Percentiles rank a stretch among this genome's conserved stretches.
Conservation (phyloP, 306 rosid species). For the Lablab purpureus region DNA sequence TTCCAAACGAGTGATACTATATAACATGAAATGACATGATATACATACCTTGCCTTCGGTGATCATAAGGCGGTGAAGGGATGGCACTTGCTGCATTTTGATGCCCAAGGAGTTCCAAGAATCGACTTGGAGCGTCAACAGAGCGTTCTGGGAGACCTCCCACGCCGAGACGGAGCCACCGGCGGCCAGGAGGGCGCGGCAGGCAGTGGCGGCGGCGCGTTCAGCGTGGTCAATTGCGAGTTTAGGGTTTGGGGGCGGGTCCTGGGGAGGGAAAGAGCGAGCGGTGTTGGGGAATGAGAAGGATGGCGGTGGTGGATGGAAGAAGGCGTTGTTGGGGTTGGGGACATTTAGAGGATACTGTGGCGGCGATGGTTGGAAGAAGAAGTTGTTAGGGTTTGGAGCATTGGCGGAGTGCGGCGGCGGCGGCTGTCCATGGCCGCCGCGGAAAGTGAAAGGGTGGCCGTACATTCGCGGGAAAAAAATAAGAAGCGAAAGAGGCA, state of each 20-base stretch:
- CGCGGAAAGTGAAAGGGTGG: slow-evolving; percentile 34
- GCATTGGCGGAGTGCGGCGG: background rate
- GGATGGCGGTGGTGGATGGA: background rate
- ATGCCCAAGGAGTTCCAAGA: slow-evolving; percentile 69
- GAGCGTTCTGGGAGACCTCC: slow-evolving; percentile 72
- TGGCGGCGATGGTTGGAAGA: background rate
- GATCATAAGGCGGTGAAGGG: slow-evolving; percentile 62
- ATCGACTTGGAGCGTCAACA: slow-evolving; percentile 65
- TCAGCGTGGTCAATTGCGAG: slow-evolving; percentile 48
- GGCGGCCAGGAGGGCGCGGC: slow-evolving; percentile 51
- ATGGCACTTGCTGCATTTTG: slow-evolving; percentile 79
- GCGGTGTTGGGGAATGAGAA: slow-evolving; percentile 47
- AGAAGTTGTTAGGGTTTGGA: background rate
- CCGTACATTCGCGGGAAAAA: slow-evolving; percentile 58
- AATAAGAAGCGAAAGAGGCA: background rate
- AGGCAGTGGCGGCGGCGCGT: slow-evolving; percentile 59
- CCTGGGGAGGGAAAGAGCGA: slow-evolving; percentile 38
- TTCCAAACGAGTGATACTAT: background rate
- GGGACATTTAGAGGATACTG: background rate
- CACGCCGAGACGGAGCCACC: slow-evolving; percentile 72
- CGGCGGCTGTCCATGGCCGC: slow-evolving; percentile 43
- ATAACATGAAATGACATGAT: background rate
- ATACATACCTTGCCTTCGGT: slow-evolving; percentile 79
- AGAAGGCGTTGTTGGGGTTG: background rate
- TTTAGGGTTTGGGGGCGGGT: slow-evolving; percentile 24